A percentile compares a stretch with the other conserved stretches of the same genome.
Conservation (phyloP, 2,329 filamentous ascomycete genomes). For the Fusarium annulatum region DNA sequence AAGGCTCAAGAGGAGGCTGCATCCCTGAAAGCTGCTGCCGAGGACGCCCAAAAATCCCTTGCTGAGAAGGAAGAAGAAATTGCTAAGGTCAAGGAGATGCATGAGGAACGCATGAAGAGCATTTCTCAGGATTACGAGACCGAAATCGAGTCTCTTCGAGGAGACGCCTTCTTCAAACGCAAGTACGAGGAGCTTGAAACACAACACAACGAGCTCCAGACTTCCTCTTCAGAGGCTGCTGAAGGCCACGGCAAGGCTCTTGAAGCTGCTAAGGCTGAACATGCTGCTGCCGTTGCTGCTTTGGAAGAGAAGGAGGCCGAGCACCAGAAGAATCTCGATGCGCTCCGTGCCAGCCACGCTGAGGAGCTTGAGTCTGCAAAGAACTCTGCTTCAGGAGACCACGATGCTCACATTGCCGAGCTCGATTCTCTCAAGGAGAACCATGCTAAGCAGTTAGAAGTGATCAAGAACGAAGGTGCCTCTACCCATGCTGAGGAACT, state of each 20-base stretch:
- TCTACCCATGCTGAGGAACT: conserved; percentile 55
- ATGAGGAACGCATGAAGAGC: conserved; percentile 68
- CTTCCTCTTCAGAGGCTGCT: conserved; percentile 50
- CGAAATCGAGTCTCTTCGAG: conserved; percentile 72
- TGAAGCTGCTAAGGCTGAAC: conserved; percentile 56
- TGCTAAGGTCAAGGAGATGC: conserved; percentile 63
- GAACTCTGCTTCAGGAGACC: conserved; percentile 61
- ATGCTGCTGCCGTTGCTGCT: conserved; percentile 57
- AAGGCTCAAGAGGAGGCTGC: conserved; percentile 60
- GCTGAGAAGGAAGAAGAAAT: conserved; percentile 61
- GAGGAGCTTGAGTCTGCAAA: conserved; percentile 69
- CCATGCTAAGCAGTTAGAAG: conserved; percentile 63
- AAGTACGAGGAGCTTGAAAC: conserved; percentile 70
- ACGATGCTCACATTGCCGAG: conserved; percentile 60
- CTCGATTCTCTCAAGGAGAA: conserved; percentile 66
- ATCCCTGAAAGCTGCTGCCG: conserved; percentile 62
- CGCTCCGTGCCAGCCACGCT: conserved; percentile 66
- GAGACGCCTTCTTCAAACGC: conserved; percentile 72
- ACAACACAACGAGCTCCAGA: conserved; percentile 64
- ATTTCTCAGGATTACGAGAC: conserved; percentile 71
- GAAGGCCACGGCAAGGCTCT: conserved; percentile 57
- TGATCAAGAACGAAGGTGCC: conserved; percentile 57
- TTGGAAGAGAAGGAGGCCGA: conserved; percentile 63
- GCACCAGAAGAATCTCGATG: conserved; percentile 65
- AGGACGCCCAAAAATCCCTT: conserved; percentile 59